Percentiles rank a stretch among this genome's conserved stretches.
Conservation (phyloP, 1,284 basidiomycete genomes). For the Ustilago trichophora region DNA sequence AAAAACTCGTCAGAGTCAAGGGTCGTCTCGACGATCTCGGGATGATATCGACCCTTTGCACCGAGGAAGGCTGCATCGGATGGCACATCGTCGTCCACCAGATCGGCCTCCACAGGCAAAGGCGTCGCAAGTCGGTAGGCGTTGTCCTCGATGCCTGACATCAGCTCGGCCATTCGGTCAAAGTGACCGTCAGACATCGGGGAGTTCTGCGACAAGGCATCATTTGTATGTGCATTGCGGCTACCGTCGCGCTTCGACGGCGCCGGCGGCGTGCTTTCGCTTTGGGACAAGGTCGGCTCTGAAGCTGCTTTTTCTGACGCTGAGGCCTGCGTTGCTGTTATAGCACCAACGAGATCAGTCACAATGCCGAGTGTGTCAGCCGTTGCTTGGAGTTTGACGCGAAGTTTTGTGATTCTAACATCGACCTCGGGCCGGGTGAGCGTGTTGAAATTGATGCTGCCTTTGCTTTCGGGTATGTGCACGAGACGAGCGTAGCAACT, state of each 20-base stretch:
- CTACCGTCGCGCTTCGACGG: not conserved
- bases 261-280: not conserved
- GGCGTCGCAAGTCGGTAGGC: conserved; percentile 79
- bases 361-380: conserved; percentile 51
- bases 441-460: conserved; percentile 36
- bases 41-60: conserved; percentile 67
- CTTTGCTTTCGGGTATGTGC: conserved; percentile 66
- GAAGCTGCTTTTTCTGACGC: not conserved
- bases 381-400: conserved; percentile 41
- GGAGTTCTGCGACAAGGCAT: not conserved
- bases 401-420: conserved; percentile 43
- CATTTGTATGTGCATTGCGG: not conserved
- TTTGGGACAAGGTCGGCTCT: not conserved
- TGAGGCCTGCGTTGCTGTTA: not conserved
- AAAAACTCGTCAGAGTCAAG: conserved; percentile 71
- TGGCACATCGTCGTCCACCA: conserved; percentile 90
- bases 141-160: conserved; percentile 82
- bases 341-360: conserved; percentile 8
- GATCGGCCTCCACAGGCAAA: conserved; percentile 77
- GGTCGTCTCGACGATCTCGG: conserved; percentile 74
- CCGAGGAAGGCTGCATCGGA: conserved; percentile 89
- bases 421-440: conserved; percentile 57
- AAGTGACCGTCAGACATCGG: not conserved
- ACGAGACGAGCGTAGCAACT: conserved; percentile 38
- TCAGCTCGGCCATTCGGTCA: conserved; percentile 23